Base-by-base conservation (phyloP, 768 basidiomycete species). In the Leccinum longicurvipes region DNA sequence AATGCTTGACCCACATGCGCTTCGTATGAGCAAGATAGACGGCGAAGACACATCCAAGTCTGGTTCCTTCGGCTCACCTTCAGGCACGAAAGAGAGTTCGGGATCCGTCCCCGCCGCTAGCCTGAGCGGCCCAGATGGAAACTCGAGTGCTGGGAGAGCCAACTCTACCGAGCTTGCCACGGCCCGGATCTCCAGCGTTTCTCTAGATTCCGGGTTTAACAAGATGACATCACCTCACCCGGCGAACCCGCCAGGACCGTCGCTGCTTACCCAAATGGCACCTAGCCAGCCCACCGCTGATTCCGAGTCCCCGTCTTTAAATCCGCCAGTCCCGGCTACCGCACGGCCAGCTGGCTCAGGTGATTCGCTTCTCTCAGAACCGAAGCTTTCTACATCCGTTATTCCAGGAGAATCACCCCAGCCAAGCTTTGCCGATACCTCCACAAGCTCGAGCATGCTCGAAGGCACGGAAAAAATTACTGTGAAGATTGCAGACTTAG, bases 401-500 rank as follows among this genome's bases (percentile, higher is more conserved):
- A 60, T 68, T 44, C 59, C 69, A 9, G 62, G 65, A 34, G 68
- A 68, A 52, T 68, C 72, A n/a, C 56, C 65, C 0, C 66, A 67
- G 36, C 58, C 17, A 28, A 69, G 67, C 28, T 53, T 67, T 24
- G 70, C 28, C 12, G 69, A 58, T 50, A 59, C 63, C 6, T 70
- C 68, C 10, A 54, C 63, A n/a, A 39, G 53, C 4, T 69, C 72
- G n/a, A 71, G 68, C 39, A 48, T 66, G n/a, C 57, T 70, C 25
- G 76, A 76, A 50, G 71, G 69, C 17, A 58, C 63, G 53, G 85
- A 91, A 67, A 83, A 84, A 69, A 97, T 98, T 59, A 98, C 94
- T 6, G 97, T 99, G 51, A 98, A 98, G 80, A 98, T 99, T 67
- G 97, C 96, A 28, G 97, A 99, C 80, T 74, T 99, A 51, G 97